Evolutionary conservation across 2,329 filamentous ascomycete species (phyloP), one percentile per base, ranked within the genome.

Genomic region (Ascocoryne sarcoides): DNA sequence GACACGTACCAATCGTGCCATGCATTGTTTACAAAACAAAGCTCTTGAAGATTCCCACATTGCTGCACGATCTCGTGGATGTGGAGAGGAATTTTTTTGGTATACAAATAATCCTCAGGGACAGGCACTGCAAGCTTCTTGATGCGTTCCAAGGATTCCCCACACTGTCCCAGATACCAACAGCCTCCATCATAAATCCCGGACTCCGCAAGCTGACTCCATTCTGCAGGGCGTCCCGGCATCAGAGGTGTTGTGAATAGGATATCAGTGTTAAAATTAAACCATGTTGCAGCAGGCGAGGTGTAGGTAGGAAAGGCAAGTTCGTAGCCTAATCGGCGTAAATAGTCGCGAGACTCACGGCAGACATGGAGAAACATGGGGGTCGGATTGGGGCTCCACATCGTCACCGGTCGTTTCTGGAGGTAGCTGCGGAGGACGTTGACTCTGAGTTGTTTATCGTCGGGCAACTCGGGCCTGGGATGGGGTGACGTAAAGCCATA

Each of bases 111-210:
- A 12, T 15, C 28, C 28, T 30, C 28, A 30, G 28, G 28, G 28
- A 30, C 28, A 30, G 28, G 28, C 28, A 30, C 28, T 30, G 28
- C 28, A 30, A 30, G 28, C 28, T 30, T 30, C 28, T 30, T 30
- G 28, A 30, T 30, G 28, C 28, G 28, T 30, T 30, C 28, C 28
- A 30, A 30, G 28, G 28, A 30, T 30, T 30, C 28, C 15, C 28
- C 28, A 30, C 28, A 30, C 28, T 30, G 28, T 30, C 28, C 28
- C 28, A 30, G 28, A 30, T 30, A 15, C 28, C 28, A 30, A 30
- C 28, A 30, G 12, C 28, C 28, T 10, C 28, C 28, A 30, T 30
- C 28, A 15, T 12, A 30, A 30, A 30, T 30, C 28, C 28, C 28
- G 28, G 28, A 30, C 15, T 30, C 15, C 28, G 28, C 28, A 30